phyloP scores from a whole-genome alignment of 1,284 basidiomycete species.

The Boletus sp. region DNA sequence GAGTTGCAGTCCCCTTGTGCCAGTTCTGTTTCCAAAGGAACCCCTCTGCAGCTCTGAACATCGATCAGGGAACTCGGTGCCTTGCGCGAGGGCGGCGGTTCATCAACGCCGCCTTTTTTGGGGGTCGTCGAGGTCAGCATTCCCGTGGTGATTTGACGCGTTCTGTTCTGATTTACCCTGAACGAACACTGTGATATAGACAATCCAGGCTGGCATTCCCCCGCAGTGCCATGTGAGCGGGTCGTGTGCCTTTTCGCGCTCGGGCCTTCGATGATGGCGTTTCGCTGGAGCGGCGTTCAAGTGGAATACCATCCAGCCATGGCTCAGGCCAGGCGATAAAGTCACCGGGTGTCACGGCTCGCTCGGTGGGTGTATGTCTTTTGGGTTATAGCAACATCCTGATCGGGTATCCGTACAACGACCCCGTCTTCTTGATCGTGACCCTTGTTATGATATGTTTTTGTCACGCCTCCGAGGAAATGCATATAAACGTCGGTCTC shows the following conservation, averaged over 20 bases:
- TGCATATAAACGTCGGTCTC: slow-evolving; percentile 29
- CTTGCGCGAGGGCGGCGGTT: slow-evolving; percentile 25
- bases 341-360: slow-evolving; percentile 34
- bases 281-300: slow-evolving; percentile 21
- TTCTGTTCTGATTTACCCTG: slow-evolving; percentile 35
- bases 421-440: slow-evolving; percentile 21
- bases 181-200: slow-evolving; percentile 21
- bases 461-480: slow-evolving; percentile 37
- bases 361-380: slow-evolving; percentile 18
- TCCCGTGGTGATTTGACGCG: slow-evolving; percentile 36
- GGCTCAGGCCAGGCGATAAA: slow-evolving; percentile 18
- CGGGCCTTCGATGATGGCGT: slow-evolving; percentile 35
- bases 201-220: slow-evolving; percentile 23
- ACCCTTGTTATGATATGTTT: slow-evolving; percentile 41
- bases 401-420: slow-evolving; percentile 27
- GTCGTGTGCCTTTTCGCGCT: slow-evolving; percentile 27
- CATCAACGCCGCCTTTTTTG: slow-evolving; percentile 20
- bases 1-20: slow-evolving; percentile 26
- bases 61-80: slow-evolving; percentile 37
- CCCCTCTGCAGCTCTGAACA: slow-evolving; percentile 26
- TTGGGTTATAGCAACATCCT: slow-evolving; percentile 19
- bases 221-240: slow-evolving; percentile 29
- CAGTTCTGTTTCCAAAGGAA: slow-evolving; percentile 35
- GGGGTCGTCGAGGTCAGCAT: slow-evolving; percentile 19
- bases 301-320: slow-evolving; percentile 1